Percentiles rank a stretch among this genome's conserved stretches.
Conservation (phyloP, 2,329 filamentous ascomycete species). For the Emydomyces testavorans region DNA sequence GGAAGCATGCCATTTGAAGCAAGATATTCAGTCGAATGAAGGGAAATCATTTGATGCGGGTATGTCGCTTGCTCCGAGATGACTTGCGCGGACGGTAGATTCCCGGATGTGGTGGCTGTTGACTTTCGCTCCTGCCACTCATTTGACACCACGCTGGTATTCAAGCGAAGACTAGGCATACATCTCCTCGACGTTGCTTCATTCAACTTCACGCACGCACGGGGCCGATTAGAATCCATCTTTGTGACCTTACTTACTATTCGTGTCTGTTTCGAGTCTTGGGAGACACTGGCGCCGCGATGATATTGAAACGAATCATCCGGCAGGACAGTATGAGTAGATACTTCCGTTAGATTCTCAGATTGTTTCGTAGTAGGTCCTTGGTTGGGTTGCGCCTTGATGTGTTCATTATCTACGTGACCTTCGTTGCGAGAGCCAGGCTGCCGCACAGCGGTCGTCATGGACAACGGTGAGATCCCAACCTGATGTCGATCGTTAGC, state of each 20-base stretch:
- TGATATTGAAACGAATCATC: background rate
- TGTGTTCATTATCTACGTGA: background rate
- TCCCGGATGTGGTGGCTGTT: background rate
- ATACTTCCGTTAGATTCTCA: background rate
- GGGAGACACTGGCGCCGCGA: background rate
- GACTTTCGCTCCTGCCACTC: background rate
- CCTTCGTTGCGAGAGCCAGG: background rate
- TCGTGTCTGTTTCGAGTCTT: background rate
- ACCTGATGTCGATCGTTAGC: background rate
- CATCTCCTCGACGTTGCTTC: background rate
- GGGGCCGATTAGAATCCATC: background rate
- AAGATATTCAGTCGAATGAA: slow-evolving; percentile 27
- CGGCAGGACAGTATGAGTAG: background rate
- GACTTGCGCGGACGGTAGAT: slow-evolving; percentile 30
- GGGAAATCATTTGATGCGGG: slow-evolving; percentile 27
- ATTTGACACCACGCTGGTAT: background rate
- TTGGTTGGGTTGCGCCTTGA: background rate
- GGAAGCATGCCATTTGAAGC: slow-evolving; percentile 22
- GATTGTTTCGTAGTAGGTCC: background rate
- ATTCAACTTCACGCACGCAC: background rate
- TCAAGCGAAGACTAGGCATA: background rate
- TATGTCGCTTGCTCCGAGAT: slow-evolving; percentile 22
- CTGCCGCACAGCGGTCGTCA: background rate
- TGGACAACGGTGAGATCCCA: background rate
- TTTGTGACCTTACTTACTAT: slow-evolving; percentile 4